Percentiles rank a stretch among this genome's conserved stretches.
phyloP scores from a whole-genome alignment of 768 basidiomycete species.

The Tricholoma flavovirens region DNA sequence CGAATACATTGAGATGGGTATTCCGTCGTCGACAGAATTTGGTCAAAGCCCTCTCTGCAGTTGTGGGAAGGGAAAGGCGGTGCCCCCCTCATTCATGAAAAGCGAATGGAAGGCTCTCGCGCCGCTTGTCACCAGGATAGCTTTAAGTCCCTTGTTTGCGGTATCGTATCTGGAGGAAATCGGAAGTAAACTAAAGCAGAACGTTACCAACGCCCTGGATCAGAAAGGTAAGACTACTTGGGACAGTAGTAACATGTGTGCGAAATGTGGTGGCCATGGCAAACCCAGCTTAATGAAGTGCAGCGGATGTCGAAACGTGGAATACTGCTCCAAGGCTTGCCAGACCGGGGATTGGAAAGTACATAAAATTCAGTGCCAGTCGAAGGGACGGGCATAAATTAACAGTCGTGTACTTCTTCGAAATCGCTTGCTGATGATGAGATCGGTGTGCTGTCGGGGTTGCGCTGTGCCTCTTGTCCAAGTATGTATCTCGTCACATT shows the following conservation, averaged over 20 bases:
- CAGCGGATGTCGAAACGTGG: conserved; percentile 23
- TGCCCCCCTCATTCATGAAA: conserved; percentile 20
- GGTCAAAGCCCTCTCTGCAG: conserved; percentile 31
- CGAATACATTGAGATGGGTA: conserved; percentile 24
- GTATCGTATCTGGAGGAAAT: conserved; percentile 37
- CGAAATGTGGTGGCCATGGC: conserved; percentile 23
- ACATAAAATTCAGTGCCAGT: conserved; percentile 20
- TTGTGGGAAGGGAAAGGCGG: conserved; percentile 34
- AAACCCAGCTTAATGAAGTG: conserved; percentile 24
- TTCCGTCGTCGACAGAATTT: conserved; percentile 24
- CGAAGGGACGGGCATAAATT: background rate
- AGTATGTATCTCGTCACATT: too few relatives aligned
- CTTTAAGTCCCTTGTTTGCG: conserved; percentile 37
- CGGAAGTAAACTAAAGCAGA: conserved; percentile 11
- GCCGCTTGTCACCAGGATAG: conserved; percentile 32
- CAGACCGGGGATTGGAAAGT: conserved; percentile 32
- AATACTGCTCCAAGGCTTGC: conserved; percentile 30
- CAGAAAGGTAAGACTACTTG: background rate
- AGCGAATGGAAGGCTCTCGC: conserved; percentile 25
- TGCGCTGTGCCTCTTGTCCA: too few relatives aligned
- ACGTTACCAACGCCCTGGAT: too few relatives aligned
- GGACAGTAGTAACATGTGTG: conserved; percentile 16
- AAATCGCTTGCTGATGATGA: too few relatives aligned
- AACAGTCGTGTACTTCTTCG: background rate
- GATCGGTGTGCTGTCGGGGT: too few relatives aligned